phyloP scores from a whole-genome alignment of 2,329 filamentous ascomycete species.

The Pseudogymnoascus sp. region DNA sequence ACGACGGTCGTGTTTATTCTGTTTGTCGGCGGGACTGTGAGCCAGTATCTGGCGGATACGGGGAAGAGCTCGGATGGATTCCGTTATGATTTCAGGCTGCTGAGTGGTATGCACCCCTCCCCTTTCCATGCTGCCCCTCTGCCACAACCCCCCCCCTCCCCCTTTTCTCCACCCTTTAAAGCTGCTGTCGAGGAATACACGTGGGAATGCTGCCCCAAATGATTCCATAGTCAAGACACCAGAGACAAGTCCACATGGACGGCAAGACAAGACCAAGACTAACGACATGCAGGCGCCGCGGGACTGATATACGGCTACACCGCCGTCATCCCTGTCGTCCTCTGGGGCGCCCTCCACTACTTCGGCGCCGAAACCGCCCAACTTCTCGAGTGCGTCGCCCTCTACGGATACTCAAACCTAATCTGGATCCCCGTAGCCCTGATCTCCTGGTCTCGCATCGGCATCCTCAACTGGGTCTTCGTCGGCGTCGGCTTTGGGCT shows the following conservation, averaged over 20 bases:
- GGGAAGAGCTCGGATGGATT: constrained; percentile 58
- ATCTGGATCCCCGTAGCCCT: constrained; percentile 94
- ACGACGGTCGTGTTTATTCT: constrained; percentile 94
- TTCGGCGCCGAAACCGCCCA: constrained; percentile 92
- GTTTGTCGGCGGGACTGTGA: constrained; percentile 91
- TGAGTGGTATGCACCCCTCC: constrained; percentile 56
- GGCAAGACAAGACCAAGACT: constrained; percentile 7
- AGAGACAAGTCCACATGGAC: constrained; percentile 26
- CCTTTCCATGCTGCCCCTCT: background rate
- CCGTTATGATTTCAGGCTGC: constrained; percentile 79
- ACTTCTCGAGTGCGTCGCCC: constrained; percentile 85
- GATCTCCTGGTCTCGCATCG: constrained; percentile 80
- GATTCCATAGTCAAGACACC: constrained; percentile 39
- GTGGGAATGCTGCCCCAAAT: constrained; percentile 34
- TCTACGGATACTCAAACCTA: constrained; percentile 94
- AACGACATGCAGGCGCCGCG: constrained; percentile 53
- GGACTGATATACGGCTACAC: constrained; percentile 96
- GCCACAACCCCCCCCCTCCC: background rate
- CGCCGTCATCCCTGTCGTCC: constrained; percentile 67
- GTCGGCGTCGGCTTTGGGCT: constrained; percentile 77
- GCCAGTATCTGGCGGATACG: constrained; percentile 68
- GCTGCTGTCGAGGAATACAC: constrained; percentile 35
- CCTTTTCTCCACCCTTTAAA: constrained; percentile 22
- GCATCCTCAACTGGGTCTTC: constrained; percentile 86
- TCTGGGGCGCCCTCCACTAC: constrained; percentile 87